Percentiles rank a stretch among this genome's conserved stretches.
phyloP scores from a whole-genome alignment of 1,139 yeast genomes.

The Geotrichum phurueaensis region DNA sequence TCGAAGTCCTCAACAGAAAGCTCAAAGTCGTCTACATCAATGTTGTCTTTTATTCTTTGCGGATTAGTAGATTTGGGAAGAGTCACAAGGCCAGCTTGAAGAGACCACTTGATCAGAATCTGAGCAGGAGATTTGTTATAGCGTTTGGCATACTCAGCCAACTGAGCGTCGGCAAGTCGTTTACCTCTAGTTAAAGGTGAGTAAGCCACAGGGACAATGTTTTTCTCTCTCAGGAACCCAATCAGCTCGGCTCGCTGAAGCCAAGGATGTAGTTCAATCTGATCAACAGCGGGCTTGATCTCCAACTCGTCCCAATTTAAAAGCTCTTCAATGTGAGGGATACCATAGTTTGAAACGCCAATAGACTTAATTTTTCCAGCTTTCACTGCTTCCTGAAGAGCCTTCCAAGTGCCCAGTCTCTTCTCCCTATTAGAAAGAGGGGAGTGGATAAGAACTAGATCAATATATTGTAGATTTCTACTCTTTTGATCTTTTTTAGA shows the following conservation, averaged over 20 bases:
- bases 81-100: slow-evolving; percentile 47
- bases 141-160: slow-evolving; percentile 25
- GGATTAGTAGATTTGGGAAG: slow-evolving; percentile 61
- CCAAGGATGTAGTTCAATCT: slow-evolving; percentile 66
- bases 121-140: slow-evolving; percentile 54
- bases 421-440: slow-evolving; percentile 40
- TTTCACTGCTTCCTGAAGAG: slow-evolving; percentile 30
- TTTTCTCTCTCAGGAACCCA: slow-evolving; percentile 47
- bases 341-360: slow-evolving; percentile 73
- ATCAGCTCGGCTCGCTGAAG: slow-evolving; percentile 62
- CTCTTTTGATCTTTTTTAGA: no score
- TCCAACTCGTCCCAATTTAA: slow-evolving; percentile 41
- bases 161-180: slow-evolving; percentile 46
- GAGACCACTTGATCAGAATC: slow-evolving; percentile 16
- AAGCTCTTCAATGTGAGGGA: slow-evolving; percentile 46
- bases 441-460: slow-evolving; percentile 37
- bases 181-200: slow-evolving; percentile 52
- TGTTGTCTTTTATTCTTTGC: slow-evolving; percentile 44
- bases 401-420: slow-evolving; percentile 41
- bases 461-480: slow-evolving; percentile 42
- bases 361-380: slow-evolving; percentile 55
- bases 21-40: no score
- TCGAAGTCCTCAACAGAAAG: no score
- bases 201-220: slow-evolving; percentile 62
- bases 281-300: slow-evolving; percentile 62